Evolutionary conservation across 257 asterid species (phyloP).

Genomic region (Forsythia suspensa): DNA sequence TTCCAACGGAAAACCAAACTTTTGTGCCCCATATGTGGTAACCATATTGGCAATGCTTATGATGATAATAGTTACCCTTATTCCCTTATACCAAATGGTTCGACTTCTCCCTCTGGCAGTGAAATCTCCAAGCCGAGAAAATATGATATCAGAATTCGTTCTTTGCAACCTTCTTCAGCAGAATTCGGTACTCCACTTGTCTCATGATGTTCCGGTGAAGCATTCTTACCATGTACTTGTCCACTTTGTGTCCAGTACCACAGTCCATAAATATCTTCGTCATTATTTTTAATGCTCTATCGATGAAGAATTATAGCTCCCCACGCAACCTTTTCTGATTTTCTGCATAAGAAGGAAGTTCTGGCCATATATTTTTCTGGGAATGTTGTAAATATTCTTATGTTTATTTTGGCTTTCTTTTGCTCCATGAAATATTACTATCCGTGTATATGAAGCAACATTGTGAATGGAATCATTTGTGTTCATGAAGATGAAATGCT

Average conservation of each 20-base stretch:
- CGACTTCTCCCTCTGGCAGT: conserved; percentile 50
- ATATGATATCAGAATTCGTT: conserved; percentile 68
- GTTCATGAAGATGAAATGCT: conserved; percentile 7
- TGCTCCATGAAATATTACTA: conserved; percentile 7
- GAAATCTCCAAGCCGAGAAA: conserved; percentile 50
- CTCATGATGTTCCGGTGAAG: conserved; percentile 26
- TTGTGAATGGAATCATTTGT: conserved; percentile 17
- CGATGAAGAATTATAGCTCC: background rate
- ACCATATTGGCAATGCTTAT: conserved; percentile 56
- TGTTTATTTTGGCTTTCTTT: background rate
- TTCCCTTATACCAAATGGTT: conserved; percentile 49
- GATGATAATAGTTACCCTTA: conserved; percentile 42
- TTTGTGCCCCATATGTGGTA: conserved; percentile 77
- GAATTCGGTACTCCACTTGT: conserved; percentile 49
- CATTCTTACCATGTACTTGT: background rate
- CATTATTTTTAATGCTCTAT: background rate
- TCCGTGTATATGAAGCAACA: conserved; percentile 7
- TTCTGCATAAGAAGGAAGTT: conserved; percentile 12
- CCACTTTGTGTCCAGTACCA: too few species aligned
- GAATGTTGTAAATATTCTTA: background rate
- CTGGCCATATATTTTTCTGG: conserved; percentile 14
- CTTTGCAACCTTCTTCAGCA: conserved; percentile 60
- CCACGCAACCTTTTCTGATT: background rate
- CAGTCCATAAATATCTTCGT: background rate
- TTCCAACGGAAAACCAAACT: conserved; percentile 58